These are phyloP conservation scores for Fusarium torreyae DNA, from an alignment of 2,329 filamentous ascomycete species.

Conservation along the genomic window DNA sequence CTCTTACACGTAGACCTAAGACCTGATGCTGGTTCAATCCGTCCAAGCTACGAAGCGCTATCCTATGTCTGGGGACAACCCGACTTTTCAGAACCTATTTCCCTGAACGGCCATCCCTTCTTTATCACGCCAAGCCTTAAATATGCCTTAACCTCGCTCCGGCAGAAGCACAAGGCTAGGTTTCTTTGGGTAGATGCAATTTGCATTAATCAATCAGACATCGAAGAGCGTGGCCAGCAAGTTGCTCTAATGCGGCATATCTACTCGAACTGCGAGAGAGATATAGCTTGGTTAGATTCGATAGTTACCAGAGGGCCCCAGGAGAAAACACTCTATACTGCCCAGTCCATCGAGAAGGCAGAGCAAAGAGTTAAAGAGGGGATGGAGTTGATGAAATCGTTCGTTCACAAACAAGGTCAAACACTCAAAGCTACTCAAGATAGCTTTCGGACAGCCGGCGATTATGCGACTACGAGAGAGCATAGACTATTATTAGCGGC, in stretches of 20 bases:
- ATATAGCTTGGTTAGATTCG: constrained; percentile 33
- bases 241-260: constrained; percentile 30
- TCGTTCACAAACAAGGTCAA: neutral
- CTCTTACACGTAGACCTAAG: neutral
- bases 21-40: fast-evolving
- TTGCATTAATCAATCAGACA: constrained; percentile 34
- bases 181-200: constrained; percentile 34
- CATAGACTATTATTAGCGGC: fast-evolving
- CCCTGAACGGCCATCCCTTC: constrained; percentile 8
- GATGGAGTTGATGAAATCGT: constrained; percentile 7
- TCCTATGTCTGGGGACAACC: constrained; percentile 39
- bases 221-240: constrained; percentile 22
- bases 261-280: constrained; percentile 19
- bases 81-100: constrained; percentile 1
- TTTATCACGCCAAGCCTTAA: constrained; percentile 14
- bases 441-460: neutral
- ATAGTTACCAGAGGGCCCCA: neutral
- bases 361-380: neutral
- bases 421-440: constrained; percentile 12
- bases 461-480: fast-evolving
- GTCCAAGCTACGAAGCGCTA: constrained; percentile 26
- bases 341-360: fast-evolving
- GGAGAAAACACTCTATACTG: neutral
- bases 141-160: neutral
- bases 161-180: neutral